Evolutionary conservation across 2,329 filamentous ascomycete species (phyloP).

Genomic region (Trichoderma asperellum): DNA sequence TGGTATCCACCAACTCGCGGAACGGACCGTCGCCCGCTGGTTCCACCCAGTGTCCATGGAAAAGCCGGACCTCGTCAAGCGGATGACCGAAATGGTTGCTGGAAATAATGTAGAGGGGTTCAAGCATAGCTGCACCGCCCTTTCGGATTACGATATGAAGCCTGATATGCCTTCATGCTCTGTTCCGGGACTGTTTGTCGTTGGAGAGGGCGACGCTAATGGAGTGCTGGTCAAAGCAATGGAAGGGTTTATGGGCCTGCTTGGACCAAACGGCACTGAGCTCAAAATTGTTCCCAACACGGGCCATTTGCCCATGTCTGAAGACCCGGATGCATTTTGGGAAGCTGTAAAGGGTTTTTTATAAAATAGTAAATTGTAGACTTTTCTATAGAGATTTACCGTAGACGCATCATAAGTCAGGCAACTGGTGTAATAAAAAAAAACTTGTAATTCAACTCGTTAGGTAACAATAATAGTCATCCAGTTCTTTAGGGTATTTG

Average conservation of each 20-base stretch:
- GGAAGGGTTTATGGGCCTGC: conserved; percentile 67
- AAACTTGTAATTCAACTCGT: not conserved
- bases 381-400: not conserved
- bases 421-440: not conserved
- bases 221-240: conserved; percentile 76
- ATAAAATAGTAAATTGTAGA: conserved; percentile 32
- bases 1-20: conserved; percentile 69
- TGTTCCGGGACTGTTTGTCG: conserved; percentile 69
- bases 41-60: conserved; percentile 64
- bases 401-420: not conserved
- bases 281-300: conserved; percentile 69
- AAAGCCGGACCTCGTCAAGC: conserved; percentile 53
- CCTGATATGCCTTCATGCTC: conserved; percentile 56
- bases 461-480: not conserved
- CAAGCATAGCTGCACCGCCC: conserved; percentile 66
- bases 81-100: conserved; percentile 70
- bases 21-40: conserved; percentile 75
- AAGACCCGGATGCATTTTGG: conserved; percentile 71
- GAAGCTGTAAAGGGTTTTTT: conserved; percentile 64
- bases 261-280: conserved; percentile 60
- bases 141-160: conserved; percentile 72
- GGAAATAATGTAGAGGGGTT: conserved; percentile 73
- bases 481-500: conserved; percentile 21
- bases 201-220: conserved; percentile 71
- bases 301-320: conserved; percentile 84